These are phyloP conservation scores for Penicillium sp. DNA, from an alignment of 2,329 filamentous ascomycete species.

Conservation along the genomic window DNA sequence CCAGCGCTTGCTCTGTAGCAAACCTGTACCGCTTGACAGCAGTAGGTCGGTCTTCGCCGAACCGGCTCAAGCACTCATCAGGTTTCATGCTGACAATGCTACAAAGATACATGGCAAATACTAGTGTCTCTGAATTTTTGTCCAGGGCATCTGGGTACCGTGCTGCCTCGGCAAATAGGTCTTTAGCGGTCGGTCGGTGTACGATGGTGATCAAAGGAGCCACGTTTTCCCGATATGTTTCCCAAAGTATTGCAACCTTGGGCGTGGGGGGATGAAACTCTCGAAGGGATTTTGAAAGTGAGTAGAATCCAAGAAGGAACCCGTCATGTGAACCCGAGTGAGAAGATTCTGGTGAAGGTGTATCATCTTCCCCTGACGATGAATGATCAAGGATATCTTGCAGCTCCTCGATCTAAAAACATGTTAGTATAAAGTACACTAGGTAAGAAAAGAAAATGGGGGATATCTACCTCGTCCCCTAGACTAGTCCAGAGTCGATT, in stretches of 20 bases:
- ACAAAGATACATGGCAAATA: conserved; percentile 63
- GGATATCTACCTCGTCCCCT: conserved; percentile 53
- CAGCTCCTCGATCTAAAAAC: conserved; percentile 56
- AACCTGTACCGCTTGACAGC: conserved; percentile 59
- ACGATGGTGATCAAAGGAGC: conserved; percentile 61
- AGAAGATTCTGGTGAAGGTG: conserved; percentile 47
- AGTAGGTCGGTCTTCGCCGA: conserved; percentile 53
- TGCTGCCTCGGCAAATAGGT: conserved; percentile 51
- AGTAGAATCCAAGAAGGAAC: conserved; percentile 61
- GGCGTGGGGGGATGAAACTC: conserved; percentile 55
- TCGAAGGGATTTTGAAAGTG: conserved; percentile 54
- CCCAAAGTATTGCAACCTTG: conserved; percentile 55
- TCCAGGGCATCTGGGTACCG: conserved; percentile 51
- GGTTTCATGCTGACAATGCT: conserved; percentile 46
- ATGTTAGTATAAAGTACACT: conserved; percentile 8
- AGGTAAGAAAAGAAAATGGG: background rate
- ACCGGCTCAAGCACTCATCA: conserved; percentile 42
- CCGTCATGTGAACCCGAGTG: conserved; percentile 52
- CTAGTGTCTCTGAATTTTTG: conserved; percentile 55
- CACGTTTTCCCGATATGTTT: conserved; percentile 60
- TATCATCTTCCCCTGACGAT: conserved; percentile 56
- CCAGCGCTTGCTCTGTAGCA: conserved; percentile 62
- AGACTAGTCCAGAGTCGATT: conserved; percentile 61
- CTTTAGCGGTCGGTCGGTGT: conserved; percentile 55
- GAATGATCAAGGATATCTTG: conserved; percentile 59